These are phyloP conservation scores for Metschnikowia kofuensis DNA, from an alignment of 805 yeast genomes.

Conservation along the genomic window DNA sequence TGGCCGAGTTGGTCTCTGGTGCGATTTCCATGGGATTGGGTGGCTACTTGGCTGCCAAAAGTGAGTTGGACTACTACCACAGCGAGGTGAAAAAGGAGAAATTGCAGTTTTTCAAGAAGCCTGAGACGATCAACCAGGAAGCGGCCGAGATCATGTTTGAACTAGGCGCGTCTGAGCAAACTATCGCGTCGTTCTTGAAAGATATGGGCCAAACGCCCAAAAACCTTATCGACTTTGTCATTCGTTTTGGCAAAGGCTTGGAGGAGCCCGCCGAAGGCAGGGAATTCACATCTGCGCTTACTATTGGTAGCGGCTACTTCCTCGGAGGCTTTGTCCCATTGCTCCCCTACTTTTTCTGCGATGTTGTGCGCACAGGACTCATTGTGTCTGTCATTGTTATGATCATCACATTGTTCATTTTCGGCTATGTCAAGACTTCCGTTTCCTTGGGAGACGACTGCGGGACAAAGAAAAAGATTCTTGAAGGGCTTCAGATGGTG, in stretches of 20 bases:
- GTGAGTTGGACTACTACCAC: slow-evolving; percentile 74
- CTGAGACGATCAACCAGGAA: slow-evolving; percentile 67
- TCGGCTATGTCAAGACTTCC: slow-evolving; percentile 83
- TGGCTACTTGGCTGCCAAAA: slow-evolving; percentile 91
- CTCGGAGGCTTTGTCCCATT: slow-evolving; percentile 91
- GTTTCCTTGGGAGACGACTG: slow-evolving; percentile 81
- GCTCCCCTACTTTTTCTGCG: slow-evolving; percentile 83
- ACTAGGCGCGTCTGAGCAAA: slow-evolving; percentile 68
- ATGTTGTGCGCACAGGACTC: slow-evolving; percentile 74
- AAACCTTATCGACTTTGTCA: slow-evolving; percentile 78
- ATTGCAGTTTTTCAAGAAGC: slow-evolving; percentile 60
- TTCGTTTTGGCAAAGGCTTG: slow-evolving; percentile 85
- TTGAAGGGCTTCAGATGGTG: slow-evolving; percentile 89
- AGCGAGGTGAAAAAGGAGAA: slow-evolving; percentile 73
- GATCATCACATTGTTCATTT: slow-evolving; percentile 80
- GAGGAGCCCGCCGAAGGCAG: slow-evolving; percentile 95
- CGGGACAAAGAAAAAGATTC: slow-evolving; percentile 53
- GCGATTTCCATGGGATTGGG: slow-evolving; percentile 98
- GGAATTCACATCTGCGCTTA: slow-evolving; percentile 81
- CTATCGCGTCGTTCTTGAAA: slow-evolving; percentile 67
- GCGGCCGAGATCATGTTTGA: slow-evolving; percentile 78
- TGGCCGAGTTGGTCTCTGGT: slow-evolving; percentile 96
- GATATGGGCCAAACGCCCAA: slow-evolving; percentile 80
- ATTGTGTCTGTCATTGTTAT: slow-evolving; percentile 72
- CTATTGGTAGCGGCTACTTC: slow-evolving; percentile 87